phyloP scores from a whole-genome alignment of 2,329 filamentous ascomycete genomes.

The Aspergillus floridensis region DNA sequence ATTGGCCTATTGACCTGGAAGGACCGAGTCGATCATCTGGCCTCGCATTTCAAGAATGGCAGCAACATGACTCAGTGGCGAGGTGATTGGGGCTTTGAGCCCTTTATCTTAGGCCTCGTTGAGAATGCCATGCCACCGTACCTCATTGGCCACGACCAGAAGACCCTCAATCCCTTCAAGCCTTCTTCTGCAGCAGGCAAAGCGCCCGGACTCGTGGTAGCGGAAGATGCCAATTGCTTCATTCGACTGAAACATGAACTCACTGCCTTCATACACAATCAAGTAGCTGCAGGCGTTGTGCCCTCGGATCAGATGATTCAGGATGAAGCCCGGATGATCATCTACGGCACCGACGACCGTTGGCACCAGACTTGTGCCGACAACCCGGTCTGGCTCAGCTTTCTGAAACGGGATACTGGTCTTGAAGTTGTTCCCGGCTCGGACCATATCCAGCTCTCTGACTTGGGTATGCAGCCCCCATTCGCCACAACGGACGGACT shows the following conservation, averaged over 20 bases:
- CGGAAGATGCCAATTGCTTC: slow-evolving; percentile 43
- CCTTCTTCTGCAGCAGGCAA: slow-evolving; percentile 20
- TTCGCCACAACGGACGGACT: slow-evolving; percentile 41
- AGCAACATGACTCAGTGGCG: slow-evolving; percentile 39
- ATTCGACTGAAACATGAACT: slow-evolving; percentile 41
- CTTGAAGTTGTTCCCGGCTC: slow-evolving; percentile 32
- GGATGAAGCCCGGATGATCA: slow-evolving; percentile 33
- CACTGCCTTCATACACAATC: slow-evolving; percentile 37
- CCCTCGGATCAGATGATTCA: slow-evolving; percentile 41
- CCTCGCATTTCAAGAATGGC: slow-evolving; percentile 39
- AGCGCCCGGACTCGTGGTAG: slow-evolving; percentile 23
- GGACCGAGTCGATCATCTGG: slow-evolving; percentile 39
- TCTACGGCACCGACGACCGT: slow-evolving; percentile 36
- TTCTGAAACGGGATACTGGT: slow-evolving; percentile 45
- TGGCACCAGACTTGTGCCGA: slow-evolving; percentile 48
- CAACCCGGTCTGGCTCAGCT: slow-evolving; percentile 45
- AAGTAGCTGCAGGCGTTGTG: slow-evolving; percentile 32
- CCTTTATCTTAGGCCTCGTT: slow-evolving; percentile 34
- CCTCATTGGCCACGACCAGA: slow-evolving; percentile 36
- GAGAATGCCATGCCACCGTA: slow-evolving; percentile 41
- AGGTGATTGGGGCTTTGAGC: slow-evolving; percentile 42
- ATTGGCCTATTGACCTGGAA: slow-evolving; percentile 45
- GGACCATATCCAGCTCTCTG: slow-evolving; percentile 34
- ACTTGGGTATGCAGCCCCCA: slow-evolving; percentile 44
- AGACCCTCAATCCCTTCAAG: slow-evolving; percentile 34